Evolutionary conservation across 805 yeast species (phyloP).

Genomic region (Cyberlindnera maclurae): DNA sequence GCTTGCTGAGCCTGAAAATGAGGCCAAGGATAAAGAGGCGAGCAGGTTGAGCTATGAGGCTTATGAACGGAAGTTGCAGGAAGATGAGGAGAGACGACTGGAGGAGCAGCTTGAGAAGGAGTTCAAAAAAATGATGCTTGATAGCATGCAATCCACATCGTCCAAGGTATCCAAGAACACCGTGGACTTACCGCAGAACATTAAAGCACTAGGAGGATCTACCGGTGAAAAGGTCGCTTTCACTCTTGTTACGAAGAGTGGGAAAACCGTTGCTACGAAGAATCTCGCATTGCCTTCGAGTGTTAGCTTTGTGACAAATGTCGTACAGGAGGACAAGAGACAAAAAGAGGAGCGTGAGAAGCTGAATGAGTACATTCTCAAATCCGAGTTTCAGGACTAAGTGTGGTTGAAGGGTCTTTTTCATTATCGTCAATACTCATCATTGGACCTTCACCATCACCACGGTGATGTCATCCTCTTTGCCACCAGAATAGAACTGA

Average conservation of each 20-base stretch:
- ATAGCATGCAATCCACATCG: slow-evolving; percentile 34
- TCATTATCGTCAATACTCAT: not conserved
- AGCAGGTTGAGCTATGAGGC: slow-evolving; percentile 31
- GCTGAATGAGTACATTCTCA: slow-evolving; percentile 48
- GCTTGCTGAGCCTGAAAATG: not conserved
- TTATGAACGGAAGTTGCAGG: slow-evolving; percentile 29
- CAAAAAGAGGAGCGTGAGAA: slow-evolving; percentile 46
- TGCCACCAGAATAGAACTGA: slow-evolving; percentile 78
- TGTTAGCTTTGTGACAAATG: slow-evolving; percentile 45
- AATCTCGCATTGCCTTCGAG: slow-evolving; percentile 45
- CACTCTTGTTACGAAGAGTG: slow-evolving; percentile 48
- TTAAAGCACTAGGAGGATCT: slow-evolving; percentile 1
- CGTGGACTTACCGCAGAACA: slow-evolving; percentile 14
- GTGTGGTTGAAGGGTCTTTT: not conserved
- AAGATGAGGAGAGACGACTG: slow-evolving; percentile 38
- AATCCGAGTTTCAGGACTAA: slow-evolving; percentile 26
- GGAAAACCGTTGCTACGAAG: slow-evolving; percentile 38
- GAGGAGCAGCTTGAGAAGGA: slow-evolving; percentile 51
- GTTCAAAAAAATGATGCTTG: slow-evolving; percentile 44
- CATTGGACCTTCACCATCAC: slow-evolving; percentile 47
- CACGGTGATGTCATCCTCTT: slow-evolving; percentile 89
- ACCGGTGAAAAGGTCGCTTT: slow-evolving; percentile 31
- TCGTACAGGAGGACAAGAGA: slow-evolving; percentile 43
- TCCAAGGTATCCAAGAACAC: slow-evolving; percentile 9
- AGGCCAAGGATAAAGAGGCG: slow-evolving; percentile 13